Evolutionary conservation across 192 early-diverging fungal species (phyloP), one percentile per base, ranked within the genome.

Genomic region (Diversispora epigaea): DNA sequence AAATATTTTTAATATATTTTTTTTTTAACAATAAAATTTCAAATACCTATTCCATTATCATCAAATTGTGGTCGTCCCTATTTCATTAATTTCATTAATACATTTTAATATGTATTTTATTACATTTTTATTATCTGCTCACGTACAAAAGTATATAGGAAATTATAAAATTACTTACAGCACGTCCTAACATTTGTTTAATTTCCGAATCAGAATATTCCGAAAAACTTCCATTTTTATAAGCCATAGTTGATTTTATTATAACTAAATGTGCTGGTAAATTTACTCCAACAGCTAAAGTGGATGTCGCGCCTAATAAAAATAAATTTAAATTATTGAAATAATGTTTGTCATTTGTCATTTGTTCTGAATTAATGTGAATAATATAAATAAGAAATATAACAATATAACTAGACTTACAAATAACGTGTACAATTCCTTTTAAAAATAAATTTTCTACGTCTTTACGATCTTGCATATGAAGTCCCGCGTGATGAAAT

Each of bases 121-220:
- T 10, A 43, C 1, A 39, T 12, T 3, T n/a, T 10, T 5, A 41
- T 43, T 65, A 65, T 46, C 17, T 4, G 43, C n/a, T n/a, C n/a
- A n/a, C n/a, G n/a, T n/a, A n/a, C n/a, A n/a, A 25, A n/a, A 65
- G 14, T 44, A 65, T 5, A 41, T 19, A 43, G 10, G 10, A 32
- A 61, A 60, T 21, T 15, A 44, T 40, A 39, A 4, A 19, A 52
- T 32, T 19, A 50, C 39, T 55, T 70, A 70, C 91, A 44, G 91
- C 92, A 25, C 92, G 83, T 0, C 92, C 92, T 39, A 93, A 85
- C 91, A 93, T 93, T 80, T 93, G 92, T 57, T 89, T 74, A 11
- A 93, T 62, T 60, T 92, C 90, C n/a, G 92, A 60, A 65, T 93
- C 88, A 11, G 84, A 85, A 63, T 90, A 90, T 68, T 87, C 85